phyloP scores from a whole-genome alignment of 768 basidiomycete species.

The Strobilomyces dryophilus region DNA sequence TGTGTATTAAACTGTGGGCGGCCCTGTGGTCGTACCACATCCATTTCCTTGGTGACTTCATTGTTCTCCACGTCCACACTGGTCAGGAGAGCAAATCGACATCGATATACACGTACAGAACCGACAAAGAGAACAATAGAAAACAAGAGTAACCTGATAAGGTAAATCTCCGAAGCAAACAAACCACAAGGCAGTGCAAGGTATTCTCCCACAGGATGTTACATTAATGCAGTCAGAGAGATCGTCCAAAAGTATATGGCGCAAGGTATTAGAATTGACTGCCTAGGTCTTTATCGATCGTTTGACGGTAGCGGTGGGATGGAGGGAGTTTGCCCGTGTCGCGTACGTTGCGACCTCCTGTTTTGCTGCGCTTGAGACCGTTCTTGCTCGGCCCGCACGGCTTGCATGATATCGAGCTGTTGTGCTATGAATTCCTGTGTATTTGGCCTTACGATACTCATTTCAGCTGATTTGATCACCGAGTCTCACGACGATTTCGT shows the following conservation, averaged over 20 bases:
- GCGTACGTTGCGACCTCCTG: slow-evolving; percentile 55
- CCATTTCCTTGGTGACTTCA: slow-evolving; percentile 27
- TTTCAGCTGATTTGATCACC: slow-evolving; percentile 2
- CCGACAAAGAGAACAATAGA: slow-evolving; percentile 20
- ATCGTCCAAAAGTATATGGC: slow-evolving; percentile 23
- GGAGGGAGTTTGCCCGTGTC: slow-evolving; percentile 26
- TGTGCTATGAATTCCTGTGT: slow-evolving; percentile 87
- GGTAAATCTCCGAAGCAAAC: slow-evolving; percentile 15
- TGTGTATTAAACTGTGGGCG: not conserved
- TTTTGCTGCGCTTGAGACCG: slow-evolving; percentile 57
- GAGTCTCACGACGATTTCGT: slow-evolving; percentile 13
- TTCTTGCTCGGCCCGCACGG: slow-evolving; percentile 83
- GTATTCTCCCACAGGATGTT: not conserved
- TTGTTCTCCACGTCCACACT: slow-evolving; percentile 20
- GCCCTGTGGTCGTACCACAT: not conserved
- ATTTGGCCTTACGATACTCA: slow-evolving; percentile 52
- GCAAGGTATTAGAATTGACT: slow-evolving; percentile 15
- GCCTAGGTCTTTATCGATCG: slow-evolving; percentile 7
- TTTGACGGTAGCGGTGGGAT: slow-evolving; percentile 30
- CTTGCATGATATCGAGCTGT: slow-evolving; percentile 75
- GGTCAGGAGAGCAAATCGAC: not conserved
- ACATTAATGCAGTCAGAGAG: slow-evolving; percentile 2
- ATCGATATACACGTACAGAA: slow-evolving; percentile 7
- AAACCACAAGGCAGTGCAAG: not conserved
- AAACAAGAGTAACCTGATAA: slow-evolving; percentile 14